Base-by-base conservation (phyloP, 2,329 filamentous ascomycete species). In the Nigrospora osmanthi region DNA sequence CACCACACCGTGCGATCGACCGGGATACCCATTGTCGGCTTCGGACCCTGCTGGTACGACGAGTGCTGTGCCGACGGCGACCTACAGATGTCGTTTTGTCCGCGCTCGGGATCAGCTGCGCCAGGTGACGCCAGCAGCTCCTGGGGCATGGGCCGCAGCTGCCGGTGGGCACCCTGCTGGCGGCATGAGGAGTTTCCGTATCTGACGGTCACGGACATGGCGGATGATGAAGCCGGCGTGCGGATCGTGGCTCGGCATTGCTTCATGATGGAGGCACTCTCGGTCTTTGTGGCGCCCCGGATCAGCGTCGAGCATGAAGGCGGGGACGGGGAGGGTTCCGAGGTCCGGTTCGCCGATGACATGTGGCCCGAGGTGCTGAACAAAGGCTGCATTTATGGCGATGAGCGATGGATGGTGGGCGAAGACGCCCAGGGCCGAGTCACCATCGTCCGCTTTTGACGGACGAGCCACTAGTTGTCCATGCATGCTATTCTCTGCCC, bases 321-420 rank as follows among this genome's bases (percentile, higher is more conserved):
- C 17, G 38, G 46, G 1, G 49, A 57, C 1, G 52, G 50, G 4
- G 41, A 41, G 1, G 46, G 42, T 14, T 47, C 58, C 16, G 69
- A 74, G 54, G 59, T 65, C 4, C 61, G 66, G 41, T 70, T 77
- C 39, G 51, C 54, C 4, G 64, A 71, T 32, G 60, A 63, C 6
- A 59, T 76, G 42, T 75, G 73, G 64, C 55, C 57, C 16, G 65
- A 75, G 54, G 55, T 83, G 32, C 60, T 76, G 39, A 68, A 58
- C 2, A 75, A 70, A 52, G 78, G 76, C 1, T 68, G 67, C 48
- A 75, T 84, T 14, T 71, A 62, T 33, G 81, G 79, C 2, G 76
- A 80, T 48, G 80, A 83, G 58, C 61, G 76, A 44, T 83, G 78
- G 70, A 43, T 83, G n/a, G 59, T 83, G 11, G 80, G 80, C 0